Evolutionary conservation across 139 green algal genomes (phyloP), one percentile per base, ranked within the genome.

Genomic region (Picochlorum costavermella): DNA sequence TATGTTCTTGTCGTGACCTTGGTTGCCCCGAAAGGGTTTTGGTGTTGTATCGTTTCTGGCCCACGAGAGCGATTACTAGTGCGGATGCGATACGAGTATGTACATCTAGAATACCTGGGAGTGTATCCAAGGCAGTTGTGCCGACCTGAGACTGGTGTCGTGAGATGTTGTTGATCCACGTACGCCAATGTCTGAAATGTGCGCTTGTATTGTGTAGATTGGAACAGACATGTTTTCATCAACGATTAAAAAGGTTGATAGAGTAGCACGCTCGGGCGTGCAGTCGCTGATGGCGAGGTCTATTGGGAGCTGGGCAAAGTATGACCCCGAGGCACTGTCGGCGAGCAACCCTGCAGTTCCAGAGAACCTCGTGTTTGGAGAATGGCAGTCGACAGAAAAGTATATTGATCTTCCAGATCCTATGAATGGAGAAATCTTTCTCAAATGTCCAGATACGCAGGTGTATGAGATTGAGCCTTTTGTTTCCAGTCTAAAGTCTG

Each of bases 351-450:
- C 50, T 12, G 30, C 60, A 16, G 33, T 14, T 56, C 45, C 16
- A 5, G 31, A 12, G 5, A 49, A 29, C 25, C 50, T 75, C 91
- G 88, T 95, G 11, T 75, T 67, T 56, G 88, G 88, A 26, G 55
- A 80, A 25, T 95, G 88, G 88, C 45, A 44, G 10, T 28, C 62
- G 28, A 62, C 74, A 9, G 63, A 70, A 6, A 71, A 75, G 56
- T 68, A 56, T 36, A 78, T 82, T n/a, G 59, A 51, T 9, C 68
- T 96, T 12, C 80, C 81, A 1, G 86, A 95, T 63, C 89, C 89
- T 0, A 58, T 94, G 5, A 95, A 82, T 29, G 89, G 88, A 20
- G 72, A 94, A 51, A 45, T 65, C 8, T 94, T 95, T 63, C 69
- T 92, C 14, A 50, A 60, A 11, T 68, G 86, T 13, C 82, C 88